These are phyloP conservation scores for Jasminum sambac DNA, from an alignment of 257 asterid genomes.

Conservation along the genomic window DNA sequence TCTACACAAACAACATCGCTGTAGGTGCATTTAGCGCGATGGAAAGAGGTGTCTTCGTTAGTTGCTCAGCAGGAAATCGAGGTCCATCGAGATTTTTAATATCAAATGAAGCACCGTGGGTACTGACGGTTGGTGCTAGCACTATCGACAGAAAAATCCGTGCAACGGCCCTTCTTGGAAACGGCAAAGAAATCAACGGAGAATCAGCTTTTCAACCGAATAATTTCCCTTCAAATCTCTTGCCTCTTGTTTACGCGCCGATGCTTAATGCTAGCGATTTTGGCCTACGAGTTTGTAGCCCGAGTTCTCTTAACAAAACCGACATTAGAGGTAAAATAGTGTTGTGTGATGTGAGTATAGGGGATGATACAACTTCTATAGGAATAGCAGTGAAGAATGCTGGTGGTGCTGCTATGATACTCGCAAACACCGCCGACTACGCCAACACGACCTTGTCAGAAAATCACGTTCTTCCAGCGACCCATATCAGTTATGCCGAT, in stretches of 20 bases:
- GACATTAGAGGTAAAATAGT: not conserved
- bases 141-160: not conserved
- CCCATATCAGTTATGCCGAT: constrained; percentile 31
- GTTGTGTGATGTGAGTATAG: not conserved
- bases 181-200: not conserved
- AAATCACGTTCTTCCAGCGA: constrained; percentile 31
- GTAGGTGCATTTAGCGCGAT: not conserved
- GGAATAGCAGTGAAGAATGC: constrained; percentile 2
- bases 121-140: constrained; percentile 11
- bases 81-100: not conserved
- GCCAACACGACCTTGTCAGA: constrained; percentile 20
- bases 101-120: not conserved
- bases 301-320: not conserved
- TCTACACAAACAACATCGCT: not conserved
- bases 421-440: constrained; percentile 21
- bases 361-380: not conserved
- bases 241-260: not conserved
- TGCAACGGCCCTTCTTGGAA: not conserved
- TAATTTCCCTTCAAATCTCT: not conserved
- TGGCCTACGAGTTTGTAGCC: not conserved
- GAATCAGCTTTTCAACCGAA: not conserved
- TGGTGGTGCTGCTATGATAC: constrained; percentile 41
- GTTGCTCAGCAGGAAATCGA: not conserved
- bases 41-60: not conserved
- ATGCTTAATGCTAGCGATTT: not conserved